These are phyloP conservation scores for Ganoderma leucocontextum DNA, from an alignment of 1,284 basidiomycete species.

Conservation along the genomic window DNA sequence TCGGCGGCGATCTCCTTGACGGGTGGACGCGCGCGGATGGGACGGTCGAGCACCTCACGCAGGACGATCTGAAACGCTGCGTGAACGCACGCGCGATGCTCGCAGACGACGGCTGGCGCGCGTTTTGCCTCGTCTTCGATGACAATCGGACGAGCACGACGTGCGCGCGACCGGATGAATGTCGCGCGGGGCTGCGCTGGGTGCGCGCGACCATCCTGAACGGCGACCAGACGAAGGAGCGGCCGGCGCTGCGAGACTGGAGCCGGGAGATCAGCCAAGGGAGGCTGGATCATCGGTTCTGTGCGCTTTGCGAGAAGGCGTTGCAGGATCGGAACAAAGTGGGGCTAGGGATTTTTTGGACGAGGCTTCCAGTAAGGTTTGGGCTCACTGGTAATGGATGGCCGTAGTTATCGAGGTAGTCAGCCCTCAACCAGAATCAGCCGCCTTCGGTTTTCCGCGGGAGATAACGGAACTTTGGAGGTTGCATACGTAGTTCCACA, in stretches of 20 bases:
- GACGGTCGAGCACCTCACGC: neutral
- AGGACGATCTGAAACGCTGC: neutral
- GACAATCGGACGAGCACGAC: neutral
- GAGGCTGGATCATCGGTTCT: neutral
- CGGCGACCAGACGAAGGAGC: neutral
- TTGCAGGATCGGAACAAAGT: neutral
- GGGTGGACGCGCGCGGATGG: conserved; percentile 9
- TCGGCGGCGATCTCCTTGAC: neutral
- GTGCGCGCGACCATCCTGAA: neutral
- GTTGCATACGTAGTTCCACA: too few species aligned
- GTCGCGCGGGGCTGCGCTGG: neutral
- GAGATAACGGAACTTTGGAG: too few species aligned
- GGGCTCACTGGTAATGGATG: neutral
- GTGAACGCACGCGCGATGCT: conserved; percentile 1
- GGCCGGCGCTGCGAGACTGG: neutral
- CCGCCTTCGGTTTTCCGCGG: too few species aligned
- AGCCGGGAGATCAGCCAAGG: neutral
- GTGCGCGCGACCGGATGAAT: neutral
- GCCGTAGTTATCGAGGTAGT: too few species aligned
- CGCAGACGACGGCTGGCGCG: neutral
- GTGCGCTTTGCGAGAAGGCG: neutral
- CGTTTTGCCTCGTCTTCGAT: neutral
- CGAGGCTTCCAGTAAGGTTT: neutral
- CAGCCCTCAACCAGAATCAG: too few species aligned
- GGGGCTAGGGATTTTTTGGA: neutral